These are phyloP conservation scores for Pezicula radicicola DNA, from an alignment of 2,329 filamentous ascomycete genomes.

Conservation along the genomic window DNA sequence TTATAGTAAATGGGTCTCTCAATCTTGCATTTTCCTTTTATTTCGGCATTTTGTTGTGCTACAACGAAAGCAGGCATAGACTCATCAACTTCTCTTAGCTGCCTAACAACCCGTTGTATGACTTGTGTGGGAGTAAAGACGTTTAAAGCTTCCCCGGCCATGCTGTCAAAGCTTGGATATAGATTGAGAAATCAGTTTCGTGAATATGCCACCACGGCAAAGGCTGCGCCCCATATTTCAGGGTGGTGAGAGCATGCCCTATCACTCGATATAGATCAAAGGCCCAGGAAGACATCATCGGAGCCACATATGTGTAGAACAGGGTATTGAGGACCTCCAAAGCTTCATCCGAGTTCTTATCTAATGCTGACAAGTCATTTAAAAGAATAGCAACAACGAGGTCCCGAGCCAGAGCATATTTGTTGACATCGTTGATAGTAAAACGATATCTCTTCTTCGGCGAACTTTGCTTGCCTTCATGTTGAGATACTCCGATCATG, in stretches of 20 bases:
- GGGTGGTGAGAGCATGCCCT: slow-evolving; percentile 1
- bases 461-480: background rate
- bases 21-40: background rate
- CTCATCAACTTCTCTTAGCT: background rate
- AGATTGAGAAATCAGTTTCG: slow-evolving; percentile 4
- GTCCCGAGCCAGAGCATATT: slow-evolving; percentile 6
- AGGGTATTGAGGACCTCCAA: slow-evolving; percentile 7
- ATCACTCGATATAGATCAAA: slow-evolving; percentile 9
- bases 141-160: slow-evolving; percentile 4
- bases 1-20: slow-evolving; percentile 7
- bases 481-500: slow-evolving; percentile 4
- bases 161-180: slow-evolving; percentile 5
- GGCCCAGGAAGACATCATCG: slow-evolving; percentile 9
- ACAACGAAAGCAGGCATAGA: no score
- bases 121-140: slow-evolving; percentile 1
- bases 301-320: slow-evolving; percentile 8
- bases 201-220: slow-evolving; percentile 8
- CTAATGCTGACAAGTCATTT: slow-evolving; percentile 4
- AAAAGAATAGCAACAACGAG: slow-evolving; percentile 11
- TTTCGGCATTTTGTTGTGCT: no score
- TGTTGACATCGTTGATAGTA: slow-evolving; percentile 10
- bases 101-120: background rate
- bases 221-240: slow-evolving; percentile 3
- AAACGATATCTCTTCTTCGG: slow-evolving; percentile 8
- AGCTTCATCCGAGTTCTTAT: slow-evolving; percentile 2